Conservation (phyloP, 2,329 filamentous ascomycete genomes). For the Calycina herbarum region DNA sequence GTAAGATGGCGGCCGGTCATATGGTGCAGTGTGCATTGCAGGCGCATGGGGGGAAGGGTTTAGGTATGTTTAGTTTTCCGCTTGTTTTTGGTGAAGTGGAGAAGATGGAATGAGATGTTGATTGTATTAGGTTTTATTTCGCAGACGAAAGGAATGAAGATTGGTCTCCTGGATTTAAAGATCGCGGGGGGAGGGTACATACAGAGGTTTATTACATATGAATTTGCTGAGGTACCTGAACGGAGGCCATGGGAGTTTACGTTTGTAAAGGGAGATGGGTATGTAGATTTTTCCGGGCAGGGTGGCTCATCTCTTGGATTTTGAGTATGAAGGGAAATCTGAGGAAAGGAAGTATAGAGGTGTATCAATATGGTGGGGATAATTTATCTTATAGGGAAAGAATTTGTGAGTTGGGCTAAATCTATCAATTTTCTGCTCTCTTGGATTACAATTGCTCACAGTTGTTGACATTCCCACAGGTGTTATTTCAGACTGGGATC, state of each 20-base stretch:
- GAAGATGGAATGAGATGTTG: no score
- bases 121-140: slow-evolving; percentile 46
- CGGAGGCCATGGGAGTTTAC: slow-evolving; percentile 48
- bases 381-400: no score
- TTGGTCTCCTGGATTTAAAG: slow-evolving; percentile 36
- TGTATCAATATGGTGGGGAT: no score
- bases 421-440: no score
- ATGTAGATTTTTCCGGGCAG: slow-evolving; percentile 25
- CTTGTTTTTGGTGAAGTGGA: not conserved
- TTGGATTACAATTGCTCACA: no score
- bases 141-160: slow-evolving; percentile 48
- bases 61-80: slow-evolving; percentile 31
- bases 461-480: no score
- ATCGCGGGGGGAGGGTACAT: slow-evolving; percentile 44
- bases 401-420: no score
- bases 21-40: slow-evolving; percentile 40
- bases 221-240: slow-evolving; percentile 41
- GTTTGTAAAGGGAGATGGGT: slow-evolving; percentile 42
- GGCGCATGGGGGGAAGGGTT: slow-evolving; percentile 39
- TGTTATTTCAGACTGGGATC: no score
- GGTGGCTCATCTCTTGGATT: not conserved
- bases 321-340: not conserved
- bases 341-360: no score
- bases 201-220: slow-evolving; percentile 40
- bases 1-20: slow-evolving; percentile 40